phyloP scores from a whole-genome alignment of 2,329 filamentous ascomycete species.

The Penicillium paneum region DNA sequence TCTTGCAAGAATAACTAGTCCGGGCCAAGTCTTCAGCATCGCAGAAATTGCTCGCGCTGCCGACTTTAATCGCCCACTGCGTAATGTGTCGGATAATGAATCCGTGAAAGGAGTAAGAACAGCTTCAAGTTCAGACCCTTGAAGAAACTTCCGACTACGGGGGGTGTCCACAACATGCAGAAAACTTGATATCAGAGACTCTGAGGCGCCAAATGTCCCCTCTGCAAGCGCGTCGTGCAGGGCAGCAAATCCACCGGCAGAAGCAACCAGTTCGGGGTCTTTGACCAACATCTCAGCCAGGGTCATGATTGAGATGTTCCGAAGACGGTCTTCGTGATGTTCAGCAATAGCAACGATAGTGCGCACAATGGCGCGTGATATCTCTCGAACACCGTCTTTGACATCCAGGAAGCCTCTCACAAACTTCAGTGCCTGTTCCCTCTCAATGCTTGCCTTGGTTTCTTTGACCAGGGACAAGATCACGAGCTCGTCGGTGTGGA shows the following conservation, averaged over 20 bases:
- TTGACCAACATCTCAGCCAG: slow-evolving; percentile 86
- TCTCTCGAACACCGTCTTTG: slow-evolving; percentile 83
- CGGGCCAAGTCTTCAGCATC: slow-evolving; percentile 89
- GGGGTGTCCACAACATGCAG: slow-evolving; percentile 86
- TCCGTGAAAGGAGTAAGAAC: slow-evolving; percentile 93
- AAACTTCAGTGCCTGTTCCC: slow-evolving; percentile 96
- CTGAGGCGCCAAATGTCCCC: slow-evolving; percentile 86
- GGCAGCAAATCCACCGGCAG: slow-evolving; percentile 78
- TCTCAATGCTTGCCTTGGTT: slow-evolving; percentile 91
- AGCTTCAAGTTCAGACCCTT: slow-evolving; percentile 82
- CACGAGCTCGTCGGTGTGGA: slow-evolving; percentile 91
- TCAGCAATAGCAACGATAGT: slow-evolving; percentile 90
- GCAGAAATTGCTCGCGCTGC: slow-evolving; percentile 91
- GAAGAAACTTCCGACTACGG: slow-evolving; percentile 73
- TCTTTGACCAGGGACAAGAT: slow-evolving; percentile 92
- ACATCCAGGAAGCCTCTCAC: slow-evolving; percentile 92
- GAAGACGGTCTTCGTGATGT: slow-evolving; percentile 76
- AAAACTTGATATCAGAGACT: slow-evolving; percentile 83
- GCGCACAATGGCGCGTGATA: slow-evolving; percentile 81
- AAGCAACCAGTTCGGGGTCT: slow-evolving; percentile 75
- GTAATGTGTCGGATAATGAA: slow-evolving; percentile 55
- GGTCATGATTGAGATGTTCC: slow-evolving; percentile 89
- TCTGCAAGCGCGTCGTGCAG: slow-evolving; percentile 91
- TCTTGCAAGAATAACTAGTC: slow-evolving; percentile 82
- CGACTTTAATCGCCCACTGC: slow-evolving; percentile 69